phyloP scores from a whole-genome alignment of 75 land plant genomes.

The Picea glauca region DNA sequence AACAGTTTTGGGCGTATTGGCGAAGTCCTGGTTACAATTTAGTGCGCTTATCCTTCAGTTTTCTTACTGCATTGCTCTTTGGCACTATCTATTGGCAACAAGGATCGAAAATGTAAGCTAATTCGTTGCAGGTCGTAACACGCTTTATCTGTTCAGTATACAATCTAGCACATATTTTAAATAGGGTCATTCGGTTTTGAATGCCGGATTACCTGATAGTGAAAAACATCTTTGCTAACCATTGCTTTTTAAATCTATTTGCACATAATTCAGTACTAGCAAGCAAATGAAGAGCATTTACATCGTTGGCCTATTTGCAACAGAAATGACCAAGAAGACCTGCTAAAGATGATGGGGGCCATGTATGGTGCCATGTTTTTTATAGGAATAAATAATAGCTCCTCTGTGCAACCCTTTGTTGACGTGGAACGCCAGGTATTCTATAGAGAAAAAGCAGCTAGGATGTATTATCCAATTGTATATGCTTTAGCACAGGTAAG shows the following conservation, averaged over 20 bases:
- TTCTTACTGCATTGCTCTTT: conserved; percentile 37
- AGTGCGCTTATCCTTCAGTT: conserved; percentile 47
- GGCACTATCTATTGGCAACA: conserved; percentile 62
- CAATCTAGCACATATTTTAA: no score
- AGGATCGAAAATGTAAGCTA: conserved; percentile 52
- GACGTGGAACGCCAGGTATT: conserved; percentile 37
- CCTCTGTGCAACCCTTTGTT: conserved; percentile 39
- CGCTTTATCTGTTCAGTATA: no score
- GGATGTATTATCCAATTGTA: conserved; percentile 37
- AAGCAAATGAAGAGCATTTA: not conserved
- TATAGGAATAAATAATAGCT: conserved; percentile 30
- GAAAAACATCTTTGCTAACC: no score
- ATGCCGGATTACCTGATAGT: no score
- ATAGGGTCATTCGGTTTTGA: no score
- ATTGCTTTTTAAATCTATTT: no score
- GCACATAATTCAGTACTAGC: no score
- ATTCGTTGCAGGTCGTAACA: no score
- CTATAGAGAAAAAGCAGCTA: conserved; percentile 39
- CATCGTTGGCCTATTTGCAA: not conserved
- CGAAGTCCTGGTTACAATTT: conserved; percentile 65
- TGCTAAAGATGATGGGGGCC: conserved; percentile 31
- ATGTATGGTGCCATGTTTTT: conserved; percentile 33
- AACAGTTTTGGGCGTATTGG: conserved; percentile 72
- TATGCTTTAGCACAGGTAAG: conserved; percentile 41
- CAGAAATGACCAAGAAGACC: conserved; percentile 21